Base-by-base conservation (phyloP, 2,329 filamentous ascomycete genomes). In the Juglanconis sp. region DNA sequence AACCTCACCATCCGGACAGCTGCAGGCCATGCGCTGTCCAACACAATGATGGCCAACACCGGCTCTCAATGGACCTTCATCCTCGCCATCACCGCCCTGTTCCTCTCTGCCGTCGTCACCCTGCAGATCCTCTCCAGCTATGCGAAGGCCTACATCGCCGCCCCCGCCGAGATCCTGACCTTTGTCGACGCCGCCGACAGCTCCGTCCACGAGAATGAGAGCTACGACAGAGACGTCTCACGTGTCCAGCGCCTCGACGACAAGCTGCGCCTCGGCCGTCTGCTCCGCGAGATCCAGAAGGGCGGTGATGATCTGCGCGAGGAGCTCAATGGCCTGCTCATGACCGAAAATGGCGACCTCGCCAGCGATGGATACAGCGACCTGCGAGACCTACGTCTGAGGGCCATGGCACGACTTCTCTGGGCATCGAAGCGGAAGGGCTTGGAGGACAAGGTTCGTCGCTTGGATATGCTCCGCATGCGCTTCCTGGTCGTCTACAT, bases 401-500 rank as follows among this genome's bases (percentile, higher is more conserved):
- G 76, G 60, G 76, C 73, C 9, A 71, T 73, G 60, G 78, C 84
- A 31, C 77, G 85, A 54, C 62, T 87, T 1, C 73, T 87, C 32
- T 88, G 86, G 86, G 84, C 81, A 4, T 75, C 75, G 60, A 81
- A 81, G 68, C 79, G 82, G 65, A 72, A 71, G 54, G 75, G 77
- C 55, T 73, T 88, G 53, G 82, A 86, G 69, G 83, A 85, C 65
- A 79, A 82, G 55, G 75, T 87, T 57, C 79, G 82, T 58, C 77
- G 84, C 51, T 74, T 88, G 46, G 86, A 88, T 66, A 72, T 87
- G 67, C 70, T 88, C 68, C 79, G 85, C 69, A 87, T 86, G 83
- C 81, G 85, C 63, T 87, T 88, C 68, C 73, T 88, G 36, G 83
- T 87, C 40, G 78, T 86, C 42, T 87, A 86, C 70, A 83, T 88